These are phyloP conservation scores for Mrakiaceae sp. DNA, from an alignment of 1,284 basidiomycete genomes.

Conservation along the genomic window DNA sequence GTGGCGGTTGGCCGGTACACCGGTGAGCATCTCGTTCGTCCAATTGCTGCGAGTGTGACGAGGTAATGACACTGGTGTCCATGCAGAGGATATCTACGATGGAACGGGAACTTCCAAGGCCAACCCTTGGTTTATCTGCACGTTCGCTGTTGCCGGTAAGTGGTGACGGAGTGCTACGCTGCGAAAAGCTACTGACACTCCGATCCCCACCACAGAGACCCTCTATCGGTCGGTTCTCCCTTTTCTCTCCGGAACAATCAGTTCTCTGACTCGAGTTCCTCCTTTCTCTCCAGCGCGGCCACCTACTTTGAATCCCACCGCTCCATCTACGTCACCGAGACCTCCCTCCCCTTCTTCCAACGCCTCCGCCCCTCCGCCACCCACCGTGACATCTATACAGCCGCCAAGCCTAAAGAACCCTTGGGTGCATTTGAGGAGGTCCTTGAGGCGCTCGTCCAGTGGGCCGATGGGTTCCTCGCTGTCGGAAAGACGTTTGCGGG, in stretches of 20 bases:
- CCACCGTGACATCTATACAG: no score
- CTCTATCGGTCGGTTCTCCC: slow-evolving; percentile 24
- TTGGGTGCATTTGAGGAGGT: slow-evolving; percentile 19
- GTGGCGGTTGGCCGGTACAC: slow-evolving; percentile 37
- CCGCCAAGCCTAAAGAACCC: no score
- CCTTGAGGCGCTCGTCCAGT: slow-evolving; percentile 21
- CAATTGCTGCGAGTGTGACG: neutral
- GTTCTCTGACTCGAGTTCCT: neutral
- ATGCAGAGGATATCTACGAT: slow-evolving; percentile 37
- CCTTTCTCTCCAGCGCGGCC: slow-evolving; percentile 16
- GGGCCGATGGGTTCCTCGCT: slow-evolving; percentile 31
- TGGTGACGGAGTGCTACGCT: no score
- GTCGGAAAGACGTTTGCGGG: slow-evolving; percentile 24
- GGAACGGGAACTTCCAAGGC: slow-evolving; percentile 31
- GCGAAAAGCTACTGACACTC: no score
- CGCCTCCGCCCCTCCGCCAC: slow-evolving; percentile 21
- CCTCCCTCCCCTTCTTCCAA: slow-evolving; percentile 29
- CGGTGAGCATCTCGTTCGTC: slow-evolving; percentile 11
- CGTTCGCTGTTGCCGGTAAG: slow-evolving; percentile 27
- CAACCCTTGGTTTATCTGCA: slow-evolving; percentile 39
- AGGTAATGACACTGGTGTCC: no score
- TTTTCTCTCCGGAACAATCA: neutral
- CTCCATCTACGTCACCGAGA: slow-evolving; percentile 22
- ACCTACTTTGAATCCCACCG: slow-evolving; percentile 20
- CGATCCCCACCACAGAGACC: slow-evolving; percentile 24